These are phyloP conservation scores for Pseudogymnoascus sp. DNA, from an alignment of 2,329 filamentous ascomycete species.

Conservation along the genomic window DNA sequence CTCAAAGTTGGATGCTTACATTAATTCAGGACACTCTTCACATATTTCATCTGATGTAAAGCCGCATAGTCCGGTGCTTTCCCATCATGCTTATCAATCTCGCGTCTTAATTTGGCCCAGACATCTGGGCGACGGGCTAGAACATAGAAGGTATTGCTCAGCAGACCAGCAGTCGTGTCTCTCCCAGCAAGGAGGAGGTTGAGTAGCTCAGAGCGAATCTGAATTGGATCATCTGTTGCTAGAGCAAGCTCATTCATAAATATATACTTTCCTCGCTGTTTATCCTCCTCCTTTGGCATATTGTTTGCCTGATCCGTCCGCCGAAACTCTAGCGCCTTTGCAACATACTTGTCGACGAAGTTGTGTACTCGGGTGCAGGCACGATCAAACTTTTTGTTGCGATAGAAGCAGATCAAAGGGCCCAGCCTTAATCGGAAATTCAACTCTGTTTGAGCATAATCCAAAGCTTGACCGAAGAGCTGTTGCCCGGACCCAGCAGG, in stretches of 20 bases:
- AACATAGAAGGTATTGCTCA: conserved; percentile 42
- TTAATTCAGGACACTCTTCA: too few relatives aligned
- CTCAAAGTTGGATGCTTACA: too few relatives aligned
- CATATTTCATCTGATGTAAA: too few relatives aligned
- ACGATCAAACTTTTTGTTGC: conserved; percentile 24
- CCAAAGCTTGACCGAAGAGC: conserved; percentile 41
- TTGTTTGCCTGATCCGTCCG: background rate
- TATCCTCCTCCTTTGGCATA: too few relatives aligned
- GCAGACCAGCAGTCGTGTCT: conserved; percentile 48
- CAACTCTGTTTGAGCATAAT: background rate
- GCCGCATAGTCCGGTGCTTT: conserved; percentile 25
- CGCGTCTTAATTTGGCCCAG: conserved; percentile 37
- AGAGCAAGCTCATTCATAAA: conserved; percentile 51
- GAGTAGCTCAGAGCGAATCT: conserved; percentile 43
- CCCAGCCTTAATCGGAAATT: background rate
- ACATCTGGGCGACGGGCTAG: conserved; percentile 33
- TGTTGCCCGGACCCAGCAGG: conserved; percentile 7
- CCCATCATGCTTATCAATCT: conserved; percentile 29
- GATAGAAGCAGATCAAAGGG: conserved; percentile 35
- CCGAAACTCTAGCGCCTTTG: conserved; percentile 11
- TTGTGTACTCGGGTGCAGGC: conserved; percentile 15
- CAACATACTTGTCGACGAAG: conserved; percentile 12
- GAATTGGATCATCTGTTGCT: conserved; percentile 36
- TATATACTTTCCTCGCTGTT: conserved; percentile 27
- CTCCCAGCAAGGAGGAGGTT: conserved; percentile 50